Evolutionary conservation across 345 rosid species (phyloP).

Genomic region (Citrus cavaleriei): DNA sequence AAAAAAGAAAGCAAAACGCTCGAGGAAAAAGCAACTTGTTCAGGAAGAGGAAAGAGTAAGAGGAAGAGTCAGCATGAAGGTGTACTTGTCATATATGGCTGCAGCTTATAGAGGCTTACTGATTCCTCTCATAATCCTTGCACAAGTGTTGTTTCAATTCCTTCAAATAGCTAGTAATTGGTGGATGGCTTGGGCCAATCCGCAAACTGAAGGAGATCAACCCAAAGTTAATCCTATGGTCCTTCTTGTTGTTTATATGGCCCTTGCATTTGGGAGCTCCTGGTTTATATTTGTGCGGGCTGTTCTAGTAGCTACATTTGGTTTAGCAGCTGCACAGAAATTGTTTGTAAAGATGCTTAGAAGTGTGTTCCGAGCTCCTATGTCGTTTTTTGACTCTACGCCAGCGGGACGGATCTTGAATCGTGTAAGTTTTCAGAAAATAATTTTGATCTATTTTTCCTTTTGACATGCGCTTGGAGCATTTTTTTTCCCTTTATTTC

Average conservation of each 20-base stretch:
- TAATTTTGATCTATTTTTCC: not conserved
- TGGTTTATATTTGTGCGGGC: conserved; percentile 95
- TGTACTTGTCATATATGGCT: conserved; percentile 93
- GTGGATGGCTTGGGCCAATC: conserved; percentile 99
- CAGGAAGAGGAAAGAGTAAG: conserved; percentile 99
- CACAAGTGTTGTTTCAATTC: conserved; percentile 86
- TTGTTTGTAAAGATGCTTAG: conserved; percentile 89
- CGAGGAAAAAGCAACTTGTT: conserved; percentile 91
- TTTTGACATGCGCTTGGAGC: not conserved
- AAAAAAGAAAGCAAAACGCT: conserved; percentile 83
- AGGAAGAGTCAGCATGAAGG: conserved; percentile 97
- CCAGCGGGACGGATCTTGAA: conserved; percentile 97
- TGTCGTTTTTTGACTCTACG: conserved; percentile 99
- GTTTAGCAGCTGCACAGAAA: conserved; percentile 96
- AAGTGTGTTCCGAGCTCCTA: conserved; percentile 92
- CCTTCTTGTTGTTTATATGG: conserved; percentile 85
- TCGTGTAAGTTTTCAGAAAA: conserved; percentile 59
- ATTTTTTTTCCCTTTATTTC: not conserved
- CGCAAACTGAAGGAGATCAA: conserved; percentile 89
- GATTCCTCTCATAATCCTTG: conserved; percentile 85
- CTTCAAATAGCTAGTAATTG: conserved; percentile 98
- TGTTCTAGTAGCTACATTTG: conserved; percentile 95
- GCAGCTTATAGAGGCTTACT: conserved; percentile 93
- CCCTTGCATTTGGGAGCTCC: conserved; percentile 97
- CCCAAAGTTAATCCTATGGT: conserved; percentile 81